phyloP scores from a whole-genome alignment of 352 stramenopile species.

The Pythium plurisporium region DNA sequence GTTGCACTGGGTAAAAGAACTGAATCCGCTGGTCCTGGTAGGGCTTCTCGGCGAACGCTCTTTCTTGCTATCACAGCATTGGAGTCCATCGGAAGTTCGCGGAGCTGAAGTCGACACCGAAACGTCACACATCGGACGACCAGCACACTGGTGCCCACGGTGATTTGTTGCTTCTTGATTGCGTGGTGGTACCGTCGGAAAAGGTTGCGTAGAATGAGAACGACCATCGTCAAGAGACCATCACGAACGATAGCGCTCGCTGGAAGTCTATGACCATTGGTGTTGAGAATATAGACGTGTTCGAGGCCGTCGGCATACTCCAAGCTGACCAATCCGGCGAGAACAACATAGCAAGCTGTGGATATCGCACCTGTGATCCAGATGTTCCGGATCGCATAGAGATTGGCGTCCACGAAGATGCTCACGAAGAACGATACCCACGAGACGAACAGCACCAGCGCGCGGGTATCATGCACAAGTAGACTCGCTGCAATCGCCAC shows the following conservation, averaged over 20 bases:
- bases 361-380: not conserved
- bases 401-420: conserved; percentile 14
- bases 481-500: not conserved
- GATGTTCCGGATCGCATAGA: not conserved
- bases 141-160: not conserved
- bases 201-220: conserved; percentile 6
- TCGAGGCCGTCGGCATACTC: not conserved
- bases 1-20: not conserved
- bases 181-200: not conserved
- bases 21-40: no score
- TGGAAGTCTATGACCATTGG: conserved; percentile 1
- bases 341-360: not conserved
- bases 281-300: not conserved
- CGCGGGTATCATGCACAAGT: not conserved
- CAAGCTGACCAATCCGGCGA: not conserved
- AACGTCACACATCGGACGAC: conserved; percentile 19
- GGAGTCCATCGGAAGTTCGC: not conserved
- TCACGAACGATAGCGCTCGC: conserved; percentile 2
- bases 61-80: no score
- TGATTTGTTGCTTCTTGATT: not conserved
- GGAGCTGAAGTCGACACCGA: conserved; percentile 11
- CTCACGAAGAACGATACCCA: conserved; percentile 1
- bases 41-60: not conserved
- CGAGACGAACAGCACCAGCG: not conserved
- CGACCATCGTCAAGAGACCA: conserved; percentile 3